phyloP scores from a whole-genome alignment of 495 filamentous ascomycete species.

The Emericellopsis terricola region DNA sequence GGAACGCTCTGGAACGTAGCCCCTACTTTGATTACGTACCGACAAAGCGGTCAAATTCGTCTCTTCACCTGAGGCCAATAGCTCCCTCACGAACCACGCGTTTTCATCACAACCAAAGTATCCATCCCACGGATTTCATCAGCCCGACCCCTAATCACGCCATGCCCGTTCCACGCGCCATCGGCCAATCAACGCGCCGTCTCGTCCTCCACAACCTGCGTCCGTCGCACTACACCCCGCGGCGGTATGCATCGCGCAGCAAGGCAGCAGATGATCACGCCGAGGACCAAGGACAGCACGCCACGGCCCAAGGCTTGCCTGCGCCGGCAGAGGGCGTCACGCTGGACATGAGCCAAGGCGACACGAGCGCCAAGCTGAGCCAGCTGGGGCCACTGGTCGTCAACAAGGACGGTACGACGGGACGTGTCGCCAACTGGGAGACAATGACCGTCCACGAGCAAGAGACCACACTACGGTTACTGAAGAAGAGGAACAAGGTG shows the following conservation, averaged over 20 bases:
- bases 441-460: slow-evolving; percentile 46
- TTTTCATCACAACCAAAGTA: too few relatives aligned
- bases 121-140: neutral
- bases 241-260: too few relatives aligned
- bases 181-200: neutral
- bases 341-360: slow-evolving; percentile 33
- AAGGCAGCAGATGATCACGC: too few relatives aligned
- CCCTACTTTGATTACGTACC: too few relatives aligned
- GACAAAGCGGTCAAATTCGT: too few relatives aligned
- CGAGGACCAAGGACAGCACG: neutral
- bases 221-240: too few relatives aligned
- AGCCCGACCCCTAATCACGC: neutral
- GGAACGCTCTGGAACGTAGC: too few relatives aligned
- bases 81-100: too few relatives aligned
- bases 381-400: slow-evolving; percentile 49
- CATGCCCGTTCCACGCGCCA: neutral
- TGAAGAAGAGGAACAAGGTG: slow-evolving; percentile 45
- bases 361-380: slow-evolving; percentile 31
- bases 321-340: neutral
- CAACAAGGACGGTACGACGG: slow-evolving; percentile 44
- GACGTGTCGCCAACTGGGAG: slow-evolving; percentile 48
- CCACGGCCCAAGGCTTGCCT: neutral
- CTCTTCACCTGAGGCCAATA: too few relatives aligned
- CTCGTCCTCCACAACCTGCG: neutral
- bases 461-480: slow-evolving; percentile 39